Base-by-base conservation (phyloP, 257 asterid species). In the Primulina eburnea region DNA sequence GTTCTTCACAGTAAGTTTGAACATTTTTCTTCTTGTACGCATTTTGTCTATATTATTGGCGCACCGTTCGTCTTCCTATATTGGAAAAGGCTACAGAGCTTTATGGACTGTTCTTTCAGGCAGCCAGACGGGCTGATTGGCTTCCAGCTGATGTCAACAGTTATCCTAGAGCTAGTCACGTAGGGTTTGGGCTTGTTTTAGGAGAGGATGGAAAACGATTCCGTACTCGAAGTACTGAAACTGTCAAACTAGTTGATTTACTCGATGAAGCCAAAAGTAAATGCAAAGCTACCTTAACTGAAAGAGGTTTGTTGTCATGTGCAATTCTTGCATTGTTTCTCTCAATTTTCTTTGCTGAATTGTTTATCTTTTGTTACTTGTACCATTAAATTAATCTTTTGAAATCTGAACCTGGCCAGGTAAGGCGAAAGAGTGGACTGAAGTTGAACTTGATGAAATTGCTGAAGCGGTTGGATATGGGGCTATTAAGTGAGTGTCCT, bases 381-480 rank as follows among this genome's bases (percentile, higher is more conserved):
- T 60, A 60, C 33, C 53, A 28, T 66, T 62, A 11, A 16, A 59
- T 10, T 18, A 50, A 29, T 59, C 37, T 53, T 47, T 66, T 68
- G 69, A 70, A 70, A 62, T 66, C 32, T 59, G 64, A 69, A 69
- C 63, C 63, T 78, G 67, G 62, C 67, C 85, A 94, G 99, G 97
- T 67, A 91, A 88, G 80, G 89, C 74, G 67, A 74, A 73, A 60
- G 89, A 86, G 28, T 91, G 94, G 96, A 86, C 97, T 9, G 85
- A 68, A 21, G 97, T 89, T 80, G 99, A 91, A 87, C 95, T 94
- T 18, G 96, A 94, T 57, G 65, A 82, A 78, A 91, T 90, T 81
- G 96, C 97, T 38, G 99, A 94, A 80, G 99, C 97, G 26, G 82
- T 94, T 64, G 99, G 99, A 82, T 94, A 94, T 77, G 97, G 99